phyloP scores from a whole-genome alignment of 257 asterid genomes.

The Mentha longifolia region DNA sequence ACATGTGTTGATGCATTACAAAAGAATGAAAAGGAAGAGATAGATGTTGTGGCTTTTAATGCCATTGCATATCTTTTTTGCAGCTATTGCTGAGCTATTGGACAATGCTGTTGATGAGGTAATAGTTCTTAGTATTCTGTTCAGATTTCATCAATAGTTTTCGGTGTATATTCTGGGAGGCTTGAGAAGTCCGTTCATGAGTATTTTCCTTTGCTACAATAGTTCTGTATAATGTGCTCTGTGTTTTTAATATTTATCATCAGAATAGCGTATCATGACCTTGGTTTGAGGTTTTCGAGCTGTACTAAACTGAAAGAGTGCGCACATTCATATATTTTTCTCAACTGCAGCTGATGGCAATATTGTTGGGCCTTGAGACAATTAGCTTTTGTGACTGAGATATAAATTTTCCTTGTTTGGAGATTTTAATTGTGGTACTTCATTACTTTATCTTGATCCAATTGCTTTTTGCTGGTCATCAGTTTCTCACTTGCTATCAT shows the following conservation, averaged over 20 bases:
- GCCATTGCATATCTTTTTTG: slow-evolving; percentile 35
- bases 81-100: slow-evolving; percentile 95
- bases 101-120: slow-evolving; percentile 99
- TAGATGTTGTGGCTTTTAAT: slow-evolving; percentile 10
- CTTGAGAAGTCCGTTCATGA: neutral
- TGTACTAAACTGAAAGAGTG: neutral
- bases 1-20: neutral
- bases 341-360: slow-evolving; percentile 5
- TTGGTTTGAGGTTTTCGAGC: slow-evolving; percentile 22
- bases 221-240: slow-evolving; percentile 7
- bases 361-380: neutral
- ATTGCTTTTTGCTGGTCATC: slow-evolving; percentile 7
- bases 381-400: slow-evolving; percentile 7
- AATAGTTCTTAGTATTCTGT: slow-evolving; percentile 30
- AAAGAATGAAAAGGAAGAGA: slow-evolving; percentile 5
- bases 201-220: slow-evolving; percentile 1
- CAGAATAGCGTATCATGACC: neutral
- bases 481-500: slow-evolving; percentile 11
- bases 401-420: neutral
- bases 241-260: neutral
- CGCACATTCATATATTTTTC: neutral
- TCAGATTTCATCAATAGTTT: slow-evolving; percentile 14
- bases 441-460: slow-evolving; percentile 7
- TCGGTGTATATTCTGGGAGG: slow-evolving; percentile 18
- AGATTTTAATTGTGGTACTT: neutral